phyloP scores from a whole-genome alignment of 257 asterid genomes.

The Prunella vulgaris region DNA sequence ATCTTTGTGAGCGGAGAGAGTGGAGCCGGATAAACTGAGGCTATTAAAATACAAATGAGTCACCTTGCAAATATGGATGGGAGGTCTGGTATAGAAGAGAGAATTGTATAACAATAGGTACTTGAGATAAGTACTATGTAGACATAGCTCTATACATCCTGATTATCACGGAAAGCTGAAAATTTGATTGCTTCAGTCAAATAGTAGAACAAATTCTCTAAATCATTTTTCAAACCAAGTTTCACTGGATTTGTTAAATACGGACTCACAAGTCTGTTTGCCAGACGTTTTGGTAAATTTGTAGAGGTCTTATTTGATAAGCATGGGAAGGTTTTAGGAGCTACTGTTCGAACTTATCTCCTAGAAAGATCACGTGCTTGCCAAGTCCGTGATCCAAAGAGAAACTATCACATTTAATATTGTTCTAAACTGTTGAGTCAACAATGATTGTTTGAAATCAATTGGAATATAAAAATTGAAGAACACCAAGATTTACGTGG shows the following conservation, averaged over 20 bases:
- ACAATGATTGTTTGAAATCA: too few relatives aligned
- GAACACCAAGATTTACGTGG: too few relatives aligned
- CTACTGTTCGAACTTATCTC: slow-evolving; percentile 89
- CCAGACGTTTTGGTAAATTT: slow-evolving; percentile 98
- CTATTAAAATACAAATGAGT: slow-evolving; percentile 92
- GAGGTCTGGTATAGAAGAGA: slow-evolving; percentile 76
- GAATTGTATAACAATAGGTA: slow-evolving; percentile 96
- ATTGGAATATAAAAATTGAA: too few relatives aligned
- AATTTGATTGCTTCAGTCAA: slow-evolving; percentile 50
- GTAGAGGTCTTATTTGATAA: slow-evolving; percentile 93
- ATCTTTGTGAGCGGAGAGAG: slow-evolving; percentile 98
- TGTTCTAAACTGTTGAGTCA: too few relatives aligned
- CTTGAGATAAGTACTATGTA: slow-evolving; percentile 81
- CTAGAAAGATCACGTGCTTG: slow-evolving; percentile 96
- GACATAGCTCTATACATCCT: background rate
- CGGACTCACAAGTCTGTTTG: slow-evolving; percentile 30
- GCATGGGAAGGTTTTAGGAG: slow-evolving; percentile 92
- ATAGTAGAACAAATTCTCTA: slow-evolving; percentile 16
- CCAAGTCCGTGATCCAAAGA: slow-evolving; percentile 91
- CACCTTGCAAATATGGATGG: slow-evolving; percentile 99
- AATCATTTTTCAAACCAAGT: slow-evolving; percentile 1
- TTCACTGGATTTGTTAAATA: slow-evolving; percentile 9
- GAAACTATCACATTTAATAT: slow-evolving; percentile 77
- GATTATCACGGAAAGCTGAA: slow-evolving; percentile 13
- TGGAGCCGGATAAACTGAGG: slow-evolving; percentile 96